Conservation (phyloP, 352 stramenopile species). For the Peronospora farinosa region DNA sequence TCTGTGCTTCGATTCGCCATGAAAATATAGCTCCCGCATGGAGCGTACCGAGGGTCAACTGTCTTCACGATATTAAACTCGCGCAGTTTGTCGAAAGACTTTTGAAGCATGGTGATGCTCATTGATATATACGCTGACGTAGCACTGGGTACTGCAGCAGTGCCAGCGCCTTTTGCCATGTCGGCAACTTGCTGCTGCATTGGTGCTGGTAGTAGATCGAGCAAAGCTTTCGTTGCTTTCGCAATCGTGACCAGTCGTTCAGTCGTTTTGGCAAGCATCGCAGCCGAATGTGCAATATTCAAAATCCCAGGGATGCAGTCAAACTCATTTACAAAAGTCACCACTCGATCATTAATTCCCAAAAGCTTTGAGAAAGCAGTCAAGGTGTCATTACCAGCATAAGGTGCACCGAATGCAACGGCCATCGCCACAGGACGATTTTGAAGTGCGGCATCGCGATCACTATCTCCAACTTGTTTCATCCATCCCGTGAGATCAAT, state of each 20-base stretch:
- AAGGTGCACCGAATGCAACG: conserved; percentile 69
- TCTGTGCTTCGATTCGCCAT: conserved; percentile 49
- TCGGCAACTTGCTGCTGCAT: conserved; percentile 55
- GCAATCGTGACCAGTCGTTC: conserved; percentile 69
- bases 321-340: conserved; percentile 81
- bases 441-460: conserved; percentile 14
- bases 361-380: conserved; percentile 42
- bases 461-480: conserved; percentile 11
- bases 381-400: conserved; percentile 48
- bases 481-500: conserved; percentile 17
- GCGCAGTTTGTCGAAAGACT: conserved; percentile 69
- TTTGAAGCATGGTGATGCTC: conserved; percentile 71
- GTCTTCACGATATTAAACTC: conserved; percentile 67
- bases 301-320: conserved; percentile 78
- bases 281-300: conserved; percentile 69
- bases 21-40: conserved; percentile 75
- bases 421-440: conserved; percentile 40
- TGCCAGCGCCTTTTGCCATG: conserved; percentile 15
- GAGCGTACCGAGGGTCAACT: conserved; percentile 57
- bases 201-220: conserved; percentile 53
- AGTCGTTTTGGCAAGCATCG: conserved; percentile 71
- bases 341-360: conserved; percentile 37
- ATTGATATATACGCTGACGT: conserved; percentile 72
- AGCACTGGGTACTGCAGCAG: conserved; percentile 27
- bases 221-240: conserved; percentile 63